A percentile compares a stretch with the other conserved stretches of the same genome.
Conservation (phyloP, 1,139 yeast species). For the Geotrichum citri-aurantii region DNA sequence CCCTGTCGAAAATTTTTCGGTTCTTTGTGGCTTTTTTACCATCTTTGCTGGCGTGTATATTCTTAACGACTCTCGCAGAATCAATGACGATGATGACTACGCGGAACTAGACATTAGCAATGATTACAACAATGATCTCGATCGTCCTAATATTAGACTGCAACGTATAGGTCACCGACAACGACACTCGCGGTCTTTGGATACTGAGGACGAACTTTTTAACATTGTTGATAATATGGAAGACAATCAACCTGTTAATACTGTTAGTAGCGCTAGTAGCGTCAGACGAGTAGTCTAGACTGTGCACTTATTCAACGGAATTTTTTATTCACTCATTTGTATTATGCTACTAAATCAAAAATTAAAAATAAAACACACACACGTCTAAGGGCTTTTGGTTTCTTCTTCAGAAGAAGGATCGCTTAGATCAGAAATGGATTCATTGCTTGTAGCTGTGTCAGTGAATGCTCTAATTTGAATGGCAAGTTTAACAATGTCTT, state of each 20-base stretch:
- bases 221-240: not conserved
- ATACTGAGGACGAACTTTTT: not conserved
- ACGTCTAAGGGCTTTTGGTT: not conserved
- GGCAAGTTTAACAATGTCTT: not conserved
- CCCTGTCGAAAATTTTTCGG: conserved; percentile 75
- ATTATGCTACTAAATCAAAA: not conserved
- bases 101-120: not conserved
- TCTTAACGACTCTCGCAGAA: conserved; percentile 67
- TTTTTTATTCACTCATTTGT: not conserved
- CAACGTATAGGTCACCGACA: not conserved
- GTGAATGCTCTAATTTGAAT: not conserved
- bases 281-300: not conserved
- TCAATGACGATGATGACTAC: conserved; percentile 39
- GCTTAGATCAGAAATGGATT: not conserved
- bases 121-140: not conserved
- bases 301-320: not conserved
- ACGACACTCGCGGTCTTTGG: not conserved
- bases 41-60: conserved; percentile 85
- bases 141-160: not conserved
- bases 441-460: not conserved
- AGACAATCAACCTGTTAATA: not conserved
- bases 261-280: not conserved
- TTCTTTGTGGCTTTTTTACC: conserved; percentile 78
- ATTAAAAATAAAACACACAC: not conserved
- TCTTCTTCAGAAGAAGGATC: not conserved